Evolutionary conservation across 148 eudicot genomes (phyloP), one percentile per base, ranked within the genome.

Genomic region (Cornus controversa): DNA sequence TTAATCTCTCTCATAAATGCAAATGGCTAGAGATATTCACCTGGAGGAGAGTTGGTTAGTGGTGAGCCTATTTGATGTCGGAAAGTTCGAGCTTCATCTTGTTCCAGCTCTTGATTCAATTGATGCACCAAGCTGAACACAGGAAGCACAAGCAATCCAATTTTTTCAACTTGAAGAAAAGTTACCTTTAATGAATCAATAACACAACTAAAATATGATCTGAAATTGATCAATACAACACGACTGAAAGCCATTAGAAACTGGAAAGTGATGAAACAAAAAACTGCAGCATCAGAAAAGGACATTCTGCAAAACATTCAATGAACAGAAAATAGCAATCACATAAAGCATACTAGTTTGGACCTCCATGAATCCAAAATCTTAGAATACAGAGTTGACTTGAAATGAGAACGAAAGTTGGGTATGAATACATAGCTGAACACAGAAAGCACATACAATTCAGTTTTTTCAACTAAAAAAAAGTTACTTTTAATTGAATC

Each of bases 21-120:
- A 60, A 34, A 26, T 20, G 10, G 7, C 34, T 6, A 45, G 8
- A 54, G 68, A 63, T 20, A 26, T 20, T 28, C 70, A 85, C 89
- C 91, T 70, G 89, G 87, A 37, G 91, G 91, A 80, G 91, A 88
- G 85, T 77, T 87, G 72, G 76, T 67, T 45, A 88, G 25, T 66
- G 91, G 91, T 31, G 91, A 88, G 72, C 89, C 91, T 69, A 86
- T 76, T 73, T 80, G 85, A 74, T 81, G 84, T 22, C 80, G 75
- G 71, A 86, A 84, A 67, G 73, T 40, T 66, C 87, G 85, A 72
- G 74, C 66, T 71, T 88, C 91, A 66, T 86, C 91, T 68, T 70
- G 84, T 50, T 86, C 91, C 75, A 82, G 82, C 67, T 86, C 91
- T 78, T 82, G 91, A 72, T 74, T 78, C 72, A 84, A 77, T 74